Conservation (phyloP, 108 stramenopile genomes). For the Cyclotella sp. region DNA sequence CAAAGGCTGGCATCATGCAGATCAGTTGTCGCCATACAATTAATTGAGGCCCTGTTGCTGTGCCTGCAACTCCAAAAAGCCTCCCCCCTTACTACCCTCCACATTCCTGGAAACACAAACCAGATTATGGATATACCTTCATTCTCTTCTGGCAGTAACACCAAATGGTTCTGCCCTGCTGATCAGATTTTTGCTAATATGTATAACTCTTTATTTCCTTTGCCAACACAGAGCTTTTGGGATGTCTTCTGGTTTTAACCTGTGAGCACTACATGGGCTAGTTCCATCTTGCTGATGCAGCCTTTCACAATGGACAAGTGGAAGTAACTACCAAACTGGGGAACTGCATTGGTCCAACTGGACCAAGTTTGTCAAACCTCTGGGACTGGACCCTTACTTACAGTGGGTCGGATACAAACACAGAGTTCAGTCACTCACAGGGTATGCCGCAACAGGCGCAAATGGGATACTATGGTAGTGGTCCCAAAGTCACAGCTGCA, state of each 20-base stretch:
- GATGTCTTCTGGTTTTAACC: background rate
- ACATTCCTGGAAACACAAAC: constrained; percentile 1
- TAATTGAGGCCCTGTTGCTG: background rate
- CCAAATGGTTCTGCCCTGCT: constrained; percentile 2
- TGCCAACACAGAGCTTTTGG: constrained; percentile 11
- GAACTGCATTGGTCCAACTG: too few relatives aligned
- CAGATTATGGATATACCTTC: constrained; percentile 9
- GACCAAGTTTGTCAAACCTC: too few relatives aligned
- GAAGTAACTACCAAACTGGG: constrained; percentile 8
- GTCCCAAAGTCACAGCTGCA: constrained; percentile 13
- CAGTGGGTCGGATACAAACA: too few relatives aligned
- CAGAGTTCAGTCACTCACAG: too few relatives aligned
- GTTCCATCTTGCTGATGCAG: too few relatives aligned
- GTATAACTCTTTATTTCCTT: too few relatives aligned
- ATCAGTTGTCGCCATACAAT: too few relatives aligned
- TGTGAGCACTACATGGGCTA: background rate
- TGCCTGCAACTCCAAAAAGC: background rate
- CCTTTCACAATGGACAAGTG: too few relatives aligned
- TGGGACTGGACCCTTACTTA: too few relatives aligned
- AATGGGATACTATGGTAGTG: constrained; percentile 6
- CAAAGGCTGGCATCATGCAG: background rate
- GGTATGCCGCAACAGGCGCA: background rate
- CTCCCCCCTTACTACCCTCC: constrained; percentile 4
- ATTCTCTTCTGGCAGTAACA: background rate
- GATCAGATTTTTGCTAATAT: background rate